Evolutionary conservation across 257 asterid species (phyloP).

Genomic region (Solanum appendiculatum): DNA sequence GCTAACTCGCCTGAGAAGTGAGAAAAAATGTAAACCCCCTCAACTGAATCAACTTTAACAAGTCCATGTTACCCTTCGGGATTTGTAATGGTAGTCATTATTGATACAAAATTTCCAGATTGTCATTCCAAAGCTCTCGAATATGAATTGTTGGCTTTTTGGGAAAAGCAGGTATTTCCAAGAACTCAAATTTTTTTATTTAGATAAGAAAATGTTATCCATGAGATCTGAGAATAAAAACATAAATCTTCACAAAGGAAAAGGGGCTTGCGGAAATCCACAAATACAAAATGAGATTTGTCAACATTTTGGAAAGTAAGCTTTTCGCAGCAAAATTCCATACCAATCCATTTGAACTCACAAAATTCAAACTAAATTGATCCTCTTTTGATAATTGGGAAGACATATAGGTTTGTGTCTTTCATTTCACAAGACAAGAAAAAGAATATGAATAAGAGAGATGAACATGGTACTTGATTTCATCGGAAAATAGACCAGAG

Average conservation of each 20-base stretch:
- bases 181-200: not conserved
- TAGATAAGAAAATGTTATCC: not conserved
- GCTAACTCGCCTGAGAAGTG: not conserved
- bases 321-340: not conserved
- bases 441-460: not conserved
- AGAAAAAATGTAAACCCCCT: not conserved
- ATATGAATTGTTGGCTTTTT: not conserved
- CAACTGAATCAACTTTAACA: not conserved
- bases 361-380: not conserved
- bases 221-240: not conserved
- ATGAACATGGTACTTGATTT: not conserved
- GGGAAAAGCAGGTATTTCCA: not conserved
- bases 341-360: not conserved
- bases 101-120: not conserved
- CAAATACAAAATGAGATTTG: not conserved
- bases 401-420: not conserved
- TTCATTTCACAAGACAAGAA: not conserved
- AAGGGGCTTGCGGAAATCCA: not conserved
- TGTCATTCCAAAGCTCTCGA: not conserved
- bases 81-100: not conserved
- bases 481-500: not conserved
- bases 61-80: not conserved
- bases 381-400: not conserved
- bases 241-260: not conserved
- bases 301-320: not conserved